Percentiles rank a stretch among this genome's conserved stretches.
Evolutionary conservation across 345 rosid genomes (phyloP).

Genomic region (Linum tenue): DNA sequence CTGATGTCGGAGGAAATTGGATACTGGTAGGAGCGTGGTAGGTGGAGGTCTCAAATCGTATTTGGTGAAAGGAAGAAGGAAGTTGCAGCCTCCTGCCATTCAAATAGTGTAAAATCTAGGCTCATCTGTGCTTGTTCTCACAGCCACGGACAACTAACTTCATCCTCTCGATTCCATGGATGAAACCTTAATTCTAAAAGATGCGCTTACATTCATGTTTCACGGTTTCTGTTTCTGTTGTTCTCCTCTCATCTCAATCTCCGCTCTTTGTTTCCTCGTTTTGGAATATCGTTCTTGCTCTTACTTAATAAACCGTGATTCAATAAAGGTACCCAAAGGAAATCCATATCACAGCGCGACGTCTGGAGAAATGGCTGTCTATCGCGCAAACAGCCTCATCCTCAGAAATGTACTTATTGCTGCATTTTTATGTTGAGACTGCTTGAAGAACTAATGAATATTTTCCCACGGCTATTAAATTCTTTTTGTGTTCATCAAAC

Average conservation of each 20-base stretch:
- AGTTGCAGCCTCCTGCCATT: too few relatives aligned
- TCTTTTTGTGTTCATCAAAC: slow-evolving; percentile 5
- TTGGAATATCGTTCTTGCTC: too few relatives aligned
- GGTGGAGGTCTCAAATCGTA: neutral
- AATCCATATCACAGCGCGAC: slow-evolving; percentile 95
- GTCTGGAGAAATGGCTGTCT: slow-evolving; percentile 90
- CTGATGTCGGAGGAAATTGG: neutral
- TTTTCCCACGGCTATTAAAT: slow-evolving; percentile 9
- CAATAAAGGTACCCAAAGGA: slow-evolving; percentile 74
- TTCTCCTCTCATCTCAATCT: neutral
- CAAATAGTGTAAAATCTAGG: too few relatives aligned
- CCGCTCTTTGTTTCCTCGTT: neutral
- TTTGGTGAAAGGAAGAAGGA: too few relatives aligned
- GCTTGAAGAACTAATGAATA: neutral
- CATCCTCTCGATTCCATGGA: too few relatives aligned
- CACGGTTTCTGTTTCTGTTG: neutral
- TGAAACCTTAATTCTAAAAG: too few relatives aligned
- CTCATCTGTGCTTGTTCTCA: too few relatives aligned
- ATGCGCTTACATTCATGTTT: too few relatives aligned
- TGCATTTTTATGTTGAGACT: neutral
- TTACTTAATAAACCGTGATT: too few relatives aligned
- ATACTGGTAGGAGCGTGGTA: neutral
- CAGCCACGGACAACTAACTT: too few relatives aligned
- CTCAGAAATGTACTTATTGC: slow-evolving; percentile 44
- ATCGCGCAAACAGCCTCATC: slow-evolving; percentile 64